These are phyloP conservation scores for Candida orba DNA, from an alignment of 805 yeast genomes.

Conservation along the genomic window DNA sequence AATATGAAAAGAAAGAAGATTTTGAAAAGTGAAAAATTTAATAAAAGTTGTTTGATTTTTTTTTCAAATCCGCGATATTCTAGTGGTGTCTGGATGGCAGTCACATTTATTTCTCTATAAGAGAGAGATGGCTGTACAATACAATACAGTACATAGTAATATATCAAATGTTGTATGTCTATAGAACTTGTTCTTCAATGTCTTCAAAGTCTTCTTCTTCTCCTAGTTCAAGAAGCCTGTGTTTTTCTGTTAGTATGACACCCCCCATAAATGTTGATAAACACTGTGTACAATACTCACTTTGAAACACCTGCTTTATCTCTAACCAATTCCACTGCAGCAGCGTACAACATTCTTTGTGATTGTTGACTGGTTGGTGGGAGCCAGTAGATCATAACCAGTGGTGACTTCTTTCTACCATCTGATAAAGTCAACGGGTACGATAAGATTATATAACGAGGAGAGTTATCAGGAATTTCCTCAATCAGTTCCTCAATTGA, in stretches of 20 bases:
- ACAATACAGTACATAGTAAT: neutral
- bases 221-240: conserved; percentile 49
- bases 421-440: conserved; percentile 66
- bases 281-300: conserved; percentile 12
- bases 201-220: conserved; percentile 70
- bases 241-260: conserved; percentile 13
- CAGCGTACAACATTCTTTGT: conserved; percentile 83
- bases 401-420: conserved; percentile 67
- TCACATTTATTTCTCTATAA: too few relatives aligned
- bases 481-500: conserved; percentile 60
- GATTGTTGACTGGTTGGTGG: conserved; percentile 84
- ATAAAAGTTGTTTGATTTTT: neutral
- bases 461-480: conserved; percentile 74
- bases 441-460: conserved; percentile 68
- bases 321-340: conserved; percentile 76
- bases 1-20: neutral
- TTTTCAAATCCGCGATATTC: neutral
- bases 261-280: conserved; percentile 16
- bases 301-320: conserved; percentile 38
- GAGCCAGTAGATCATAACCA: conserved; percentile 78
- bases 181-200: conserved; percentile 31
- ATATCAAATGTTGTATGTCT: too few relatives aligned
- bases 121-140: too few relatives aligned
- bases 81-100: neutral
- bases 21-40: neutral